Percentiles rank a stretch among this genome's conserved stretches.
These are phyloP conservation scores for Blastobotrys elegans DNA, from an alignment of 1,139 yeast genomes.

Conservation along the genomic window DNA sequence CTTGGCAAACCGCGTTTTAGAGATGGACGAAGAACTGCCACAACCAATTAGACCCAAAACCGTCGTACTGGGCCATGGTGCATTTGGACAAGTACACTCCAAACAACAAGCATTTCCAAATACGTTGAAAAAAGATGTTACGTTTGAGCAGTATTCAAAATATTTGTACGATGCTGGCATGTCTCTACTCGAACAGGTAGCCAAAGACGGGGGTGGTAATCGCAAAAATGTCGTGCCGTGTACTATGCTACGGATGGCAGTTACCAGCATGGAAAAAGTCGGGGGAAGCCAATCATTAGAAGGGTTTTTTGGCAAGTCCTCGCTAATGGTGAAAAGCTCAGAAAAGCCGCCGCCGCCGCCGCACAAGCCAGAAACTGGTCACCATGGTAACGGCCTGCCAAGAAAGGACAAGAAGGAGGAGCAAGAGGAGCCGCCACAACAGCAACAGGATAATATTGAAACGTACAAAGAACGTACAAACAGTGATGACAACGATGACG, in stretches of 20 bases:
- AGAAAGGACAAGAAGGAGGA: not conserved
- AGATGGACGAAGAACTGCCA: conserved; percentile 55
- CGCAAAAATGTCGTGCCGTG: conserved; percentile 13
- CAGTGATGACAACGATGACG: conserved; percentile 9
- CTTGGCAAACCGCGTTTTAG: conserved; percentile 61
- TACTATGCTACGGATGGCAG: conserved; percentile 13
- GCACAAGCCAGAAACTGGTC: not conserved
- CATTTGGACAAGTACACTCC: conserved; percentile 8
- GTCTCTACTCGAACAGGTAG: conserved; percentile 21
- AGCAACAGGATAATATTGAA: not conserved
- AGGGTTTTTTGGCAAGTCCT: conserved; percentile 12
- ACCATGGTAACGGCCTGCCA: not conserved
- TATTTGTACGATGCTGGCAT: conserved; percentile 26
- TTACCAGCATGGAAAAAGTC: conserved; percentile 13
- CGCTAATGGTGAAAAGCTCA: not conserved
- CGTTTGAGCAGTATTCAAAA: conserved; percentile 23
- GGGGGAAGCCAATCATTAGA: conserved; percentile 11
- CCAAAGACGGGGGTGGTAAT: not conserved
- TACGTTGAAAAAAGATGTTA: conserved; percentile 10
- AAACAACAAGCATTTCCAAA: conserved; percentile 21
- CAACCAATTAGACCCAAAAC: conserved; percentile 34
- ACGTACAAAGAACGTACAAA: too few relatives aligned
- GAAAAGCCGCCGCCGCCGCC: not conserved
- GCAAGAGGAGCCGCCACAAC: not conserved
- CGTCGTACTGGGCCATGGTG: conserved; percentile 28